Evolutionary conservation across 2,329 filamentous ascomycete genomes (phyloP).

Genomic region (Colletotrichum horii): DNA sequence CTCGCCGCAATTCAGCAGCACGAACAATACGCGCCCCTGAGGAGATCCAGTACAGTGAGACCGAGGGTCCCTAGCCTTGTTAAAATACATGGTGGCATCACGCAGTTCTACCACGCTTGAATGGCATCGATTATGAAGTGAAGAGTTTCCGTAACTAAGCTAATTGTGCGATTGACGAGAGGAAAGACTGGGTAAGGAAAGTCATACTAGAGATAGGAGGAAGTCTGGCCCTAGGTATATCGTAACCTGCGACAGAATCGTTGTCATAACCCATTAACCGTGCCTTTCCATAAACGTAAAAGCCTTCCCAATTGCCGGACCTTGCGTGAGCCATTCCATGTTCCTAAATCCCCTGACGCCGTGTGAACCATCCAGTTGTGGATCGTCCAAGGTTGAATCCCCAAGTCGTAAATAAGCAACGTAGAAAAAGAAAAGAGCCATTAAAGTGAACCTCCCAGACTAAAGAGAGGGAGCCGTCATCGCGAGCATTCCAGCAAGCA

Average conservation of each 20-base stretch:
- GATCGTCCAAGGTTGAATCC: neutral
- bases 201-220: neutral
- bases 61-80: neutral
- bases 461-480: constrained; percentile 11
- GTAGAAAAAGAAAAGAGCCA: neutral
- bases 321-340: neutral
- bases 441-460: neutral
- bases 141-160: neutral
- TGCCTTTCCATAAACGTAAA: neutral
- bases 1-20: neutral
- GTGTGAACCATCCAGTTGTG: neutral
- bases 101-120: neutral
- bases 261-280: neutral
- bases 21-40: neutral
- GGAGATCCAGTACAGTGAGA: neutral
- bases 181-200: neutral
- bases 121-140: neutral
- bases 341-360: neutral
- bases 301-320: neutral
- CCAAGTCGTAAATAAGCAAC: neutral
- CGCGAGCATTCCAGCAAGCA: constrained; percentile 7
- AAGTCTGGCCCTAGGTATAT: neutral
- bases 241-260: neutral
- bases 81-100: neutral
- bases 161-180: neutral